phyloP scores from a whole-genome alignment of 2,329 filamentous ascomycete genomes.

The Bipolaris cookei region DNA sequence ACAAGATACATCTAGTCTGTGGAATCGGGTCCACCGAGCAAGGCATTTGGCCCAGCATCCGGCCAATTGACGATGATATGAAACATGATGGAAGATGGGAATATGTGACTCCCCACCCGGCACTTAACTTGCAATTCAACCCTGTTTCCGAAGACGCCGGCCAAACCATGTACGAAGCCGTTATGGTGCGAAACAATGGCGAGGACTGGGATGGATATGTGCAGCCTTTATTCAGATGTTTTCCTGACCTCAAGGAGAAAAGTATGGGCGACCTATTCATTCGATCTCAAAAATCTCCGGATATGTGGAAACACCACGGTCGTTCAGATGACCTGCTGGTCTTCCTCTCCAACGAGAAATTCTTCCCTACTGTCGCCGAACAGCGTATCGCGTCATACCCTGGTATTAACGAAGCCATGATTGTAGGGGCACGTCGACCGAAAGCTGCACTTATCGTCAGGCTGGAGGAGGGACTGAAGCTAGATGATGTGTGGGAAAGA shows the following conservation, averaged over 20 bases:
- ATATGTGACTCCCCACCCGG: slow-evolving; percentile 15
- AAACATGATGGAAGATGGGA: slow-evolving; percentile 15
- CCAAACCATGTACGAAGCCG: slow-evolving; percentile 17
- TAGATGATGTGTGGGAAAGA: slow-evolving; percentile 55
- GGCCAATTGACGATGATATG: neutral
- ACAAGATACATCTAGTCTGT: slow-evolving; percentile 8
- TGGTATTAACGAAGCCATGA: slow-evolving; percentile 37
- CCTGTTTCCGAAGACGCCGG: slow-evolving; percentile 4
- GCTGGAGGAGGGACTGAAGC: slow-evolving; percentile 27
- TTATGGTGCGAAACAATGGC: slow-evolving; percentile 19
- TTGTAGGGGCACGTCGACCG: slow-evolving; percentile 41
- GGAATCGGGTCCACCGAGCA: slow-evolving; percentile 18
- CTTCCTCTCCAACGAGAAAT: slow-evolving; percentile 28
- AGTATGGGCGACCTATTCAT: slow-evolving; percentile 26
- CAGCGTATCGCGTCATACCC: slow-evolving; percentile 31
- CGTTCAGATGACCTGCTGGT: slow-evolving; percentile 31
- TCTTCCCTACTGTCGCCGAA: slow-evolving; percentile 31
- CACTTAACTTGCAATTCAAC: slow-evolving; percentile 18
- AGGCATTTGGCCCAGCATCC: slow-evolving; percentile 13
- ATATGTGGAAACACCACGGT: slow-evolving; percentile 26
- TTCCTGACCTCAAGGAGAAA: slow-evolving; percentile 21
- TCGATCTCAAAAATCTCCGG: slow-evolving; percentile 14
- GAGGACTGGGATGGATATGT: slow-evolving; percentile 11
- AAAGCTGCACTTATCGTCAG: slow-evolving; percentile 40
- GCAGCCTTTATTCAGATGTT: slow-evolving; percentile 30